Evolutionary conservation across 495 filamentous ascomycete genomes (phyloP).

Genomic region (Patellaria atrata): DNA sequence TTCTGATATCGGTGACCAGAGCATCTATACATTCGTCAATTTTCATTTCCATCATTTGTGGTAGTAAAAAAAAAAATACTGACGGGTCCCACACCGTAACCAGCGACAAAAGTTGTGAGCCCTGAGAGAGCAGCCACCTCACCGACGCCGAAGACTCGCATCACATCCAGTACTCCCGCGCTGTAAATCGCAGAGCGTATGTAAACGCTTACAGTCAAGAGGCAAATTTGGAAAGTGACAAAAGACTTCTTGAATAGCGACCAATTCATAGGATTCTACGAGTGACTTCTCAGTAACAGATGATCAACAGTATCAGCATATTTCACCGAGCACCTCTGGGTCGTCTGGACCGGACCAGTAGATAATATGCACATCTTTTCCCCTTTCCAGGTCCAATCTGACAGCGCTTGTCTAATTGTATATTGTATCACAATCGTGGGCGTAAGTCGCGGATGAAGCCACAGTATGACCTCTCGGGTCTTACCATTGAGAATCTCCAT

Average conservation of each 20-base stretch:
- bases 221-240: conserved; percentile 31
- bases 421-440: conserved; percentile 1
- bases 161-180: conserved; percentile 25
- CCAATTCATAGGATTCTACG: conserved; percentile 31
- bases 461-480: conserved; percentile 13
- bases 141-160: conserved; percentile 32
- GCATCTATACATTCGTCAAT: conserved; percentile 20
- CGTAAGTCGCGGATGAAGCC: conserved; percentile 1
- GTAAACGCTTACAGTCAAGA: conserved; percentile 35
- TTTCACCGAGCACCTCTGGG: conserved; percentile 15
- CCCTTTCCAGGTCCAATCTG: conserved; percentile 25
- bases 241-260: conserved; percentile 29
- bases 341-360: conserved; percentile 23
- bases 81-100: conserved; percentile 31
- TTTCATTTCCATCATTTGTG: background rate
- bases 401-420: conserved; percentile 22
- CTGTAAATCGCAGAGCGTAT: conserved; percentile 35
- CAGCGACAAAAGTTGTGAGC: conserved; percentile 36
- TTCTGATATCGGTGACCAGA: conserved; percentile 38
- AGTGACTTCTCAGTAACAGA: background rate
- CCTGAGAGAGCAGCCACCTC: conserved; percentile 34
- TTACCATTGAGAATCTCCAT: too few relatives aligned
- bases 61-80: conserved; percentile 1
- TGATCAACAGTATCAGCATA: background rate
- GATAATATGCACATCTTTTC: conserved; percentile 22